Evolutionary conservation across 768 basidiomycete species (phyloP), one percentile per base, ranked within the genome.

Genomic region (Serendipita vermifera): DNA sequence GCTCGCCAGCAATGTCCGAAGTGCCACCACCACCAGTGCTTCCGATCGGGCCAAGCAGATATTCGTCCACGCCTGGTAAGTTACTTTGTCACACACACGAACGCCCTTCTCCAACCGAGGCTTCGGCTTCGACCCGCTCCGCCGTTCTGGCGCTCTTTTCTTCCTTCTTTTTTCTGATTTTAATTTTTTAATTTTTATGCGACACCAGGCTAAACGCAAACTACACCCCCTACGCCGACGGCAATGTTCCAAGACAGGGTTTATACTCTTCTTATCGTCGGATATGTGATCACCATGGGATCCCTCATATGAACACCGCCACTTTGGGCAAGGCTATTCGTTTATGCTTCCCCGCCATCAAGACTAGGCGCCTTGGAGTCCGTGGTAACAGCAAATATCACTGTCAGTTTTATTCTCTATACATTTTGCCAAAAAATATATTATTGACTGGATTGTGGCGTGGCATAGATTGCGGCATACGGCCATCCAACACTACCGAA

Each of bases 351-450:
- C 88, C 88, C 48, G 87, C 85, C 60, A 92, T 96, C 77, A 93
- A 91, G 78, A 94, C 92, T 53, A 77, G 92, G 62, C 84, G 92
- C 58, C 71, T 96, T 58, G 92, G 92, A 58, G 89, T 89, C 58
- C 74, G 92, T 70, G 91, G 91, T 53, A 92, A 94, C 74, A 89
- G 87, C 73, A 93, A 92, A 77, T 94, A 94, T 71, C 90, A 93
- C 70, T 94, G 88, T 90, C 61, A 59, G 40, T 56, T 41, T 51
- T 9, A 36, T 36, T 17, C 53, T 27, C 20, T 61, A 64, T 2
- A 56, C 62, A 2, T 59, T 64, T 31, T n/a, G 40, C 3, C 56
- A 58, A 20, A 63, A 67, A 43, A 64, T 63, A 15, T 58, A 65
- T 63, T 64, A 59, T 55, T 62, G 62, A 65, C 63, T 59, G 62